Base-by-base conservation (phyloP, 805 yeast species). In the Cephaloascus fragrans region DNA sequence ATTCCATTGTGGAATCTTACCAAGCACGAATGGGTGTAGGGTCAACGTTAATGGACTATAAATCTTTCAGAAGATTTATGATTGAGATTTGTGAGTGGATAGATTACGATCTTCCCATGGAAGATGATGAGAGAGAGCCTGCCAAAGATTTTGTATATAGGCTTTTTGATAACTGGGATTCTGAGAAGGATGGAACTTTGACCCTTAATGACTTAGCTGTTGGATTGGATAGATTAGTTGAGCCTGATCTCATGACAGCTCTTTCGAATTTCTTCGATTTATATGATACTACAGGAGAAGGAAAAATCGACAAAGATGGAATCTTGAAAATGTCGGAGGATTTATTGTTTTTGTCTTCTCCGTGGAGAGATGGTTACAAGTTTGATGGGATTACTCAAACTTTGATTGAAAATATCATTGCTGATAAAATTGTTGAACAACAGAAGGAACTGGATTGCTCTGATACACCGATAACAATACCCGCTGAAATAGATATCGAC, bases 251-350 rank as follows among this genome's bases (percentile, higher is more conserved):
- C 40, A 77, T 90, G 82, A 78, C 77, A 36, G 62, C 82, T 4
- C 77, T 90, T 49, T 76, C 90, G 23, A 80, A 81, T 48, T 88
- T 88, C 53, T 88, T 87, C 49, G 73, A 74, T 16, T 62, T 90
- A 6, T 93, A 84, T 53, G 93, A 83, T 54, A 62, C 63, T 10
- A 71, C 73, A 5, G 62, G 65, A 1, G 69, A 66, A 23, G 87
- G 83, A 0, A 71, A 65, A 41, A 73, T 93, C 34, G 81, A 78
- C 43, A 68, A 88, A 37, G 96, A 86, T 44, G 83, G 83, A 0
- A 84, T 93, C 3, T 63, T 93, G 35, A 80, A 79, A 44, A 72
- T 89, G 41, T 87, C 96, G 0, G 98, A 93, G 53, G 97, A 90
- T 36, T 60, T 90, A 32, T 62, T 90, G 10, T 82, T 75, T 48